A percentile compares a stretch with the other conserved stretches of the same genome.
These are phyloP conservation scores for Gamsiella multidivaricata DNA, from an alignment of 192 early-diverging fungal genomes.

Conservation along the genomic window DNA sequence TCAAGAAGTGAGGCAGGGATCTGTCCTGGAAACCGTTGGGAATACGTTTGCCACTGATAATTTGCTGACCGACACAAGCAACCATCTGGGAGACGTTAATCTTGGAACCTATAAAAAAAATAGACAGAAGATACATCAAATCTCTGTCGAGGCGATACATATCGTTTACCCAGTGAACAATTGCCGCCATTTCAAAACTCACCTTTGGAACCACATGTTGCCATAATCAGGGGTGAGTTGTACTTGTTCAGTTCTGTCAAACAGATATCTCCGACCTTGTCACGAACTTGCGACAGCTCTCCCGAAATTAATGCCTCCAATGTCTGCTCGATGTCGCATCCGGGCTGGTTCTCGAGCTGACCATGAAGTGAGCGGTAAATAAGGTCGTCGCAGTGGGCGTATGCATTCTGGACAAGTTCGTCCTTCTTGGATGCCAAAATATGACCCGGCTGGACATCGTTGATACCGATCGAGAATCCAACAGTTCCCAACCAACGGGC, in stretches of 20 bases:
- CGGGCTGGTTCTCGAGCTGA: constrained; percentile 83
- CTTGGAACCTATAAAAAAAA: constrained; percentile 74
- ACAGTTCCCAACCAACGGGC: constrained; percentile 86
- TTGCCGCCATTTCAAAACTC: too few relatives aligned
- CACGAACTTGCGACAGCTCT: constrained; percentile 90
- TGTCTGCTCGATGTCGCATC: constrained; percentile 87
- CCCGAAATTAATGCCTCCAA: constrained; percentile 91
- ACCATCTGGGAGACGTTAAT: constrained; percentile 99
- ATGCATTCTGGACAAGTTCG: constrained; percentile 79
- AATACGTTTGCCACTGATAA: constrained; percentile 96
- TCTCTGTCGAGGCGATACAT: not conserved
- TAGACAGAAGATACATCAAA: not conserved
- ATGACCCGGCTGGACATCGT: constrained; percentile 94
- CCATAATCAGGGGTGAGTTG: constrained; percentile 99
- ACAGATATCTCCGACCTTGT: constrained; percentile 90
- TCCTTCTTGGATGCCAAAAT: constrained; percentile 83
- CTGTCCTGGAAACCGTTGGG: constrained; percentile 97
- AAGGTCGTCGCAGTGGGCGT: constrained; percentile 84
- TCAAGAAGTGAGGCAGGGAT: constrained; percentile 95
- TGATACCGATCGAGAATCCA: constrained; percentile 98
- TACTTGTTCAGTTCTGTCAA: constrained; percentile 92
- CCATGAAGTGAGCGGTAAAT: constrained; percentile 80
- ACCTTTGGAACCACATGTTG: constrained; percentile 98
- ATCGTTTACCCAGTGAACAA: too few relatives aligned
- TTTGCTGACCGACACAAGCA: constrained; percentile 99